Percentiles rank a stretch among this genome's conserved stretches.
Evolutionary conservation across 805 yeast genomes (phyloP).

Genomic region (Jamesozyma gamospora): DNA sequence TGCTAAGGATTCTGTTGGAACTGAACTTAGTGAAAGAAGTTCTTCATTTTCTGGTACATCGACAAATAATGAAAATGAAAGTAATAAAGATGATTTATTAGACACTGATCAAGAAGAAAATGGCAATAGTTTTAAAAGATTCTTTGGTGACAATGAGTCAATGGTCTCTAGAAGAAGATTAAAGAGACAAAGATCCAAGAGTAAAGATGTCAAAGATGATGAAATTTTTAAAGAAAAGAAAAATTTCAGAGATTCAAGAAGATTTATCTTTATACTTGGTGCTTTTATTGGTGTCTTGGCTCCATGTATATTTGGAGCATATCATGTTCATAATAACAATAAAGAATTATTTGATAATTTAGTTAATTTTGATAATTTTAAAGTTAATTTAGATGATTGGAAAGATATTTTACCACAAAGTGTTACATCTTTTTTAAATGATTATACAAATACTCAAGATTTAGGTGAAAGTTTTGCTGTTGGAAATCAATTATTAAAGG

Average conservation of each 20-base stretch:
- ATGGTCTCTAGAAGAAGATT: not conserved
- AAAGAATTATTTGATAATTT: slow-evolving; percentile 35
- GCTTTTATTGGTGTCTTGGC: slow-evolving; percentile 56
- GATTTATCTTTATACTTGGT: slow-evolving; percentile 59
- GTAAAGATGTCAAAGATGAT: not conserved
- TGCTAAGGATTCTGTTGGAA: too few relatives aligned
- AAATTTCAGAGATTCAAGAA: slow-evolving; percentile 37
- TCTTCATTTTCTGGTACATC: too few relatives aligned
- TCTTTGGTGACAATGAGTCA: too few relatives aligned
- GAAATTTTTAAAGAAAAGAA: slow-evolving; percentile 1
- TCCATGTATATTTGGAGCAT: slow-evolving; percentile 52
- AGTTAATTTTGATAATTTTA: slow-evolving; percentile 46
- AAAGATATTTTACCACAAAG: slow-evolving; percentile 60
- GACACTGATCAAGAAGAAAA: too few relatives aligned
- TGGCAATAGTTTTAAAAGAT: too few relatives aligned
- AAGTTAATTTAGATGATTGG: slow-evolving; percentile 61
- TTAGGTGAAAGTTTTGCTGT: slow-evolving; percentile 81
- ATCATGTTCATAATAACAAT: slow-evolving; percentile 20
- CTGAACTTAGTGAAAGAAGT: too few relatives aligned
- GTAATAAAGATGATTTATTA: too few relatives aligned
- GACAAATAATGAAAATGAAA: too few relatives aligned
- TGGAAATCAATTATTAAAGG: slow-evolving; percentile 52
- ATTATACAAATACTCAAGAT: slow-evolving; percentile 32
- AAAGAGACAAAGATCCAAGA: not conserved
- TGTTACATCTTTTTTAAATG: slow-evolving; percentile 48